phyloP scores from a whole-genome alignment of 2,329 filamentous ascomycete genomes.

The Pseudogymnoascus sp. region DNA sequence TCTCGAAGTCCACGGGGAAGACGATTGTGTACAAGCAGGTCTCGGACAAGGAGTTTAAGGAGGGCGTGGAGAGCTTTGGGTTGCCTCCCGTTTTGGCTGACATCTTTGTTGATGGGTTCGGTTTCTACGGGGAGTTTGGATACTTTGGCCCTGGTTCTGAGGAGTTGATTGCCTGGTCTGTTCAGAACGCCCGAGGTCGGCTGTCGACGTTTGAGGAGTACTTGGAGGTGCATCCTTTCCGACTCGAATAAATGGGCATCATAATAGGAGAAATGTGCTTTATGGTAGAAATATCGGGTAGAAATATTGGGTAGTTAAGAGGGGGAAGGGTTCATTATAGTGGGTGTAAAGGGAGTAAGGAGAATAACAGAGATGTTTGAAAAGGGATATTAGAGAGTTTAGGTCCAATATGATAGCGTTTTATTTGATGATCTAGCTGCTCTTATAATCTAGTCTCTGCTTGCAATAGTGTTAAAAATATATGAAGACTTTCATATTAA shows the following conservation, averaged over 20 bases:
- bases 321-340: background rate
- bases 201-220: conserved; percentile 30
- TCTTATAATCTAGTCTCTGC: background rate
- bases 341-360: background rate
- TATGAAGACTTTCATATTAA: background rate
- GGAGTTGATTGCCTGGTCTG: conserved; percentile 26
- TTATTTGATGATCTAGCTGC: background rate
- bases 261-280: background rate
- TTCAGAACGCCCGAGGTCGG: conserved; percentile 23
- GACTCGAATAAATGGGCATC: conserved; percentile 10
- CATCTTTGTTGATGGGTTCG: conserved; percentile 19
- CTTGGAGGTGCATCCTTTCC: conserved; percentile 22
- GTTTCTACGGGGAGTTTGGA: conserved; percentile 26
- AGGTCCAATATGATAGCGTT: background rate
- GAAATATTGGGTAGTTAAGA: too few relatives aligned
- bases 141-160: conserved; percentile 29
- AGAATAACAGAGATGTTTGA: background rate
- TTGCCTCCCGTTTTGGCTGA: conserved; percentile 15
- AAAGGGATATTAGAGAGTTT: background rate
- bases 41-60: background rate
- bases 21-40: conserved; percentile 12
- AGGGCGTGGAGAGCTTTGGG: background rate
- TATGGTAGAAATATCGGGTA: background rate
- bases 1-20: conserved; percentile 13
- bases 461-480: background rate